Evolutionary conservation across 164 flowering plant species (phyloP).

Genomic region (Cinnamomum micranthum): DNA sequence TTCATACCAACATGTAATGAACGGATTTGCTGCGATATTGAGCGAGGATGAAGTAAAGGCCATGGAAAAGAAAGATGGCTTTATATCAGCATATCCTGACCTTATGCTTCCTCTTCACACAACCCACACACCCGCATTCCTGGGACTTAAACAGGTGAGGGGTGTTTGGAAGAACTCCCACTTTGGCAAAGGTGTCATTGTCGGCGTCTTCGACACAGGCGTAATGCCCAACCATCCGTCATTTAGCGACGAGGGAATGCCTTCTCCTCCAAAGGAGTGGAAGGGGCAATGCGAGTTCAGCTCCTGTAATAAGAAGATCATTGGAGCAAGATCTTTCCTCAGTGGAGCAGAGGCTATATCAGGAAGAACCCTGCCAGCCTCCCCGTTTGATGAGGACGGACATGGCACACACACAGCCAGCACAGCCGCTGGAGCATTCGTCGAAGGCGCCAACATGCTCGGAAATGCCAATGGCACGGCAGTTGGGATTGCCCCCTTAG

Average conservation of each 20-base stretch:
- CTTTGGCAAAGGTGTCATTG: conserved; percentile 43
- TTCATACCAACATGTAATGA: conserved; percentile 22
- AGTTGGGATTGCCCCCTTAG: conserved; percentile 32
- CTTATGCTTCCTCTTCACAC: conserved; percentile 2
- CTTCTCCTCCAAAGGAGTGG: conserved; percentile 49
- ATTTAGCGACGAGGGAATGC: conserved; percentile 38
- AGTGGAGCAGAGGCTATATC: conserved; percentile 9
- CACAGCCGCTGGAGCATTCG: conserved; percentile 35
- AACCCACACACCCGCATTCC: conserved; percentile 20
- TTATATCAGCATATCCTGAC: conserved; percentile 20
- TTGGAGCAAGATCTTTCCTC: conserved; percentile 37
- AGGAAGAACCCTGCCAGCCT: neutral
- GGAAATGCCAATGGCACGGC: conserved; percentile 34
- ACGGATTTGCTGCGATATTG: conserved; percentile 29
- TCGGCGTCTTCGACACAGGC: conserved; percentile 46
- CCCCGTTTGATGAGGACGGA: conserved; percentile 30
- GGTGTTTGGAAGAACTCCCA: conserved; percentile 41
- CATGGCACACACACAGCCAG: conserved; percentile 40
- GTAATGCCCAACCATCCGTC: conserved; percentile 40
- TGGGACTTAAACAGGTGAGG: conserved; percentile 30
- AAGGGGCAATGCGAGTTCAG: conserved; percentile 37
- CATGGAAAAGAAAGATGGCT: conserved; percentile 20
- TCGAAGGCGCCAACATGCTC: conserved; percentile 13
- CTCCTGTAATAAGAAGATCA: conserved; percentile 43
- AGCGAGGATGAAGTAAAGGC: conserved; percentile 16